Percentiles rank a stretch among this genome's conserved stretches.
Conservation (phyloP, 768 basidiomycete species). For the Tubosaeta sp. region DNA sequence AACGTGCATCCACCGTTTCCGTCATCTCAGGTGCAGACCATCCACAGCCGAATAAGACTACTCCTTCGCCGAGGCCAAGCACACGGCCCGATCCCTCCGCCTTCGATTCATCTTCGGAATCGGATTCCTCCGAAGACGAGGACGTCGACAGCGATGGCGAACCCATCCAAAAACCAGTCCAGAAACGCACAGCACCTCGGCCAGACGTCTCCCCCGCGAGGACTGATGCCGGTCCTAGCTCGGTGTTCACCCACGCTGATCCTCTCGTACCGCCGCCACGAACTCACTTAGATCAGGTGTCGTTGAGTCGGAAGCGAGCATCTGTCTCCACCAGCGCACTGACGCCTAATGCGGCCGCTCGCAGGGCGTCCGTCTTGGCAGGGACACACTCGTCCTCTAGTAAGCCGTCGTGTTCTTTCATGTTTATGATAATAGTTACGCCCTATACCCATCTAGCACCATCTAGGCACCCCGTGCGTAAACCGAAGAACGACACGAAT, state of each 20-base stretch:
- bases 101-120: slow-evolving; percentile 27
- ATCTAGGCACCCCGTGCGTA: background rate
- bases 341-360: slow-evolving; percentile 47
- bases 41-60: slow-evolving; percentile 9
- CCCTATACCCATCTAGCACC: slow-evolving; percentile 2
- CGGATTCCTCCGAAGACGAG: slow-evolving; percentile 33
- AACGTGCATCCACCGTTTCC: slow-evolving; percentile 30
- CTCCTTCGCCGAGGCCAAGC: slow-evolving; percentile 5
- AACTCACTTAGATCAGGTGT: slow-evolving; percentile 3
- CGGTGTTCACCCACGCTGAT: background rate
- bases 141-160: slow-evolving; percentile 34
- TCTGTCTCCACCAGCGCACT: slow-evolving; percentile 59
- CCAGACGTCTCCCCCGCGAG: background rate
- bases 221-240: background rate
- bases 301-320: slow-evolving; percentile 37
- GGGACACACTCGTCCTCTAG: slow-evolving; percentile 30
- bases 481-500: slow-evolving; percentile 14
- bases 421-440: background rate
- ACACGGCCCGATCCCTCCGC: slow-evolving; percentile 15
- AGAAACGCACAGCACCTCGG: slow-evolving; percentile 33
- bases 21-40: slow-evolving; percentile 16
- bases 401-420: slow-evolving; percentile 18
- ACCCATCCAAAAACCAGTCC: slow-evolving; percentile 30
- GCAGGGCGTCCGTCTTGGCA: slow-evolving; percentile 42
- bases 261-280: background rate